Conservation (phyloP, 1,284 basidiomycete genomes). For the Puccinia brachypodii region DNA sequence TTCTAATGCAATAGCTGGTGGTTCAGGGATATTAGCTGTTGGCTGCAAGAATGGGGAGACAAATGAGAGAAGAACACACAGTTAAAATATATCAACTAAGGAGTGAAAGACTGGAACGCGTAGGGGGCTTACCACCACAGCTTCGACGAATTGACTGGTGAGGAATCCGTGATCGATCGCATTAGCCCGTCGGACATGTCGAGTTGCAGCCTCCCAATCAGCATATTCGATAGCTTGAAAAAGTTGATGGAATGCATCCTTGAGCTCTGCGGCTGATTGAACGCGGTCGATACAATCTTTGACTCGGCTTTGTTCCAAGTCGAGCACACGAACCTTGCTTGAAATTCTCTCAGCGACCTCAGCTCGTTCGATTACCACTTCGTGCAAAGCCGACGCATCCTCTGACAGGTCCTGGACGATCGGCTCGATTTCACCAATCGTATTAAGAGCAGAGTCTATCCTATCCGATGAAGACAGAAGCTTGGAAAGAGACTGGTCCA, state of each 20-base stretch:
- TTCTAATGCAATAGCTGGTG: constrained; percentile 78
- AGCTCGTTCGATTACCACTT: constrained; percentile 43
- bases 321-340: constrained; percentile 40
- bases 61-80: background rate
- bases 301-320: constrained; percentile 51
- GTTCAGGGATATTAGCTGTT: constrained; percentile 78
- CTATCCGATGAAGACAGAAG: constrained; percentile 32
- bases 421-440: constrained; percentile 30
- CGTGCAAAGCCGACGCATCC: constrained; percentile 16
- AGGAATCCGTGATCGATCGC: constrained; percentile 74
- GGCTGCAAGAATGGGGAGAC: constrained; percentile 64
- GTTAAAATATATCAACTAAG: constrained; percentile 48
- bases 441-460: constrained; percentile 26
- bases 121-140: constrained; percentile 69
- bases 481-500: constrained; percentile 32
- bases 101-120: background rate
- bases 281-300: constrained; percentile 55
- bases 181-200: constrained; percentile 87
- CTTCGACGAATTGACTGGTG: constrained; percentile 79
- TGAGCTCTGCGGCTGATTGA: constrained; percentile 55
- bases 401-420: constrained; percentile 14
- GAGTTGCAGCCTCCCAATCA: constrained; percentile 93
- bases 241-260: constrained; percentile 72
- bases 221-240: constrained; percentile 75
- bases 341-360: constrained; percentile 43